Evolutionary conservation across 108 stramenopile genomes (phyloP).

Genomic region (Nitzschia putrida): DNA sequence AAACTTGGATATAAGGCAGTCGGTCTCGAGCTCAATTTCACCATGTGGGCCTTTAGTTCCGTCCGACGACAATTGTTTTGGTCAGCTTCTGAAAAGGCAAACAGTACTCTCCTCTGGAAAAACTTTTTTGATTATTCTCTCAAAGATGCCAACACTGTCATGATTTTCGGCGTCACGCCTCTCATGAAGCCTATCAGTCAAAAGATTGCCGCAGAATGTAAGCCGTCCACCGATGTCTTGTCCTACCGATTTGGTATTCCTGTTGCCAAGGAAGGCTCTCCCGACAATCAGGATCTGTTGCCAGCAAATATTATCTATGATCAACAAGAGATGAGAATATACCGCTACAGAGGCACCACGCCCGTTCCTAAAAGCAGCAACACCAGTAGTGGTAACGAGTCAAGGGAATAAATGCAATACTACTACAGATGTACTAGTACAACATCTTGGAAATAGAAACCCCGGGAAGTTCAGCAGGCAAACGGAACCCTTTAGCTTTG

Average conservation of each 20-base stretch:
- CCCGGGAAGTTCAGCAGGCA: too few relatives aligned
- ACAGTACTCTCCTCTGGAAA: constrained; percentile 40
- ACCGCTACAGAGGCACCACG: constrained; percentile 21
- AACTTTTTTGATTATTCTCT: constrained; percentile 56
- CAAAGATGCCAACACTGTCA: constrained; percentile 55
- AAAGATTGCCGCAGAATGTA: constrained; percentile 60
- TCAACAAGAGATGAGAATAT: constrained; percentile 80
- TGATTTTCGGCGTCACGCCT: constrained; percentile 79
- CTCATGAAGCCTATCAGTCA: constrained; percentile 62
- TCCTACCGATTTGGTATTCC: constrained; percentile 81
- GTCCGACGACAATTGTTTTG: constrained; percentile 56
- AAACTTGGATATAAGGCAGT: constrained; percentile 46
- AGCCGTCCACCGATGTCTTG: constrained; percentile 56
- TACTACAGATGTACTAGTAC: background rate
- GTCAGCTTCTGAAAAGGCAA: constrained; percentile 27
- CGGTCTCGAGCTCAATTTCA: constrained; percentile 76
- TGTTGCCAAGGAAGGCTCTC: constrained; percentile 11
- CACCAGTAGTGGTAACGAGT: background rate
- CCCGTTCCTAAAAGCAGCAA: background rate
- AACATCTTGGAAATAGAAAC: too few relatives aligned
- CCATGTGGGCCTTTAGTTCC: constrained; percentile 62
- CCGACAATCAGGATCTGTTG: constrained; percentile 13
- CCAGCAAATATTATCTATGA: constrained; percentile 65
- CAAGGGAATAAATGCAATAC: background rate
- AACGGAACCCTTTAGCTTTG: background rate